Conservation (phyloP, 2,329 filamentous ascomycete species). For the Fusarium sp. region DNA sequence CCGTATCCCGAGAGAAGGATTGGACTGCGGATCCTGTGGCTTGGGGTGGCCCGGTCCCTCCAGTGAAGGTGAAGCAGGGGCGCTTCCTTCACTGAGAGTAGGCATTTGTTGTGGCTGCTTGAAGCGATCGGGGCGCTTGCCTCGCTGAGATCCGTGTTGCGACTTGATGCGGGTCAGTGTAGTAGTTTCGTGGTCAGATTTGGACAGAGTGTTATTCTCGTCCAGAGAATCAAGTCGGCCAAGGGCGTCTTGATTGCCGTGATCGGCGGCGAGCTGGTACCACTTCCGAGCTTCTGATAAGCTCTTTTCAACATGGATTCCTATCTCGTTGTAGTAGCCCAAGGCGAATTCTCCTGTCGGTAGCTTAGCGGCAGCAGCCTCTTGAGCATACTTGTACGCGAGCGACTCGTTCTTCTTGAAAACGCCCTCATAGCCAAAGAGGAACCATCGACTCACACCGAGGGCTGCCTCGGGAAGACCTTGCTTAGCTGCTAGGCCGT, state of each 20-base stretch:
- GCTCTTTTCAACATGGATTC: slow-evolving; percentile 88
- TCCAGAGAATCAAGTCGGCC: slow-evolving; percentile 85
- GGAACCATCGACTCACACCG: slow-evolving; percentile 97
- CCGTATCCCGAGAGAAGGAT: slow-evolving; percentile 55
- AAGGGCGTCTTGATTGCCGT: slow-evolving; percentile 90
- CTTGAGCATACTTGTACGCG: slow-evolving; percentile 89
- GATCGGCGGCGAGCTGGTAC: slow-evolving; percentile 90
- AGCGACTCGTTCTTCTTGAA: slow-evolving; percentile 97
- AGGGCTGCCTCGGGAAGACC: slow-evolving; percentile 94
- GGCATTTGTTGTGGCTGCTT: slow-evolving; percentile 63
- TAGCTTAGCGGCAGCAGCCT: slow-evolving; percentile 84
- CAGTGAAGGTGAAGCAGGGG: slow-evolving; percentile 46
- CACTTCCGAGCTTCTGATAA: slow-evolving; percentile 84
- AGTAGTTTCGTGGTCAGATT: slow-evolving; percentile 91
- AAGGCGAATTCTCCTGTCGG: slow-evolving; percentile 95
- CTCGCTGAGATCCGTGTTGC: slow-evolving; percentile 76
- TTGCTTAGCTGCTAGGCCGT: slow-evolving; percentile 90
- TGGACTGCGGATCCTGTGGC: slow-evolving; percentile 38
- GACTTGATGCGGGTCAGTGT: slow-evolving; percentile 90
- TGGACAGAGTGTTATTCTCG: slow-evolving; percentile 85
- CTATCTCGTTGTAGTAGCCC: slow-evolving; percentile 97
- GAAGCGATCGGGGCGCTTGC: slow-evolving; percentile 70
- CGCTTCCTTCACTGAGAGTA: slow-evolving; percentile 59
- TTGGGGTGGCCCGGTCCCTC: slow-evolving; percentile 33
- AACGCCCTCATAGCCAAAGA: slow-evolving; percentile 91